Conservation (phyloP, 345 rosid genomes). For the Erysimum cheiranthoides region DNA sequence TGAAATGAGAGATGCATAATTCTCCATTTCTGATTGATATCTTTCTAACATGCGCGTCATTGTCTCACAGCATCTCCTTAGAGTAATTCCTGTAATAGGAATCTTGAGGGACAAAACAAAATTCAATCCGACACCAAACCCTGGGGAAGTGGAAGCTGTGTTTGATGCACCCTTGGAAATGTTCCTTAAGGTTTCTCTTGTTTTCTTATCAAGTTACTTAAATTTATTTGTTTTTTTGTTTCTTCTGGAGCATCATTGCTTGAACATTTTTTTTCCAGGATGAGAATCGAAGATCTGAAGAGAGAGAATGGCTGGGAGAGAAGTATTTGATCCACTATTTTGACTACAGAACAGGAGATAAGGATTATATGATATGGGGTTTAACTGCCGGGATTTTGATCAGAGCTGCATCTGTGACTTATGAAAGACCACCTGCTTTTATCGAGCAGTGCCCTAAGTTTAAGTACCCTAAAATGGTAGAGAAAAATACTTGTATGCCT, state of each 20-base stretch:
- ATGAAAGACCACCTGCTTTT: constrained; percentile 63
- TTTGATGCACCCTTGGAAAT: constrained; percentile 95
- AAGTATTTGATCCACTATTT: constrained; percentile 68
- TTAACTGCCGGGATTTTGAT: constrained; percentile 78
- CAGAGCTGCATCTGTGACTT: constrained; percentile 74
- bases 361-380: constrained; percentile 69
- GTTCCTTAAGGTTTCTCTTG: constrained; percentile 74
- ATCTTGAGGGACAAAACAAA: constrained; percentile 59
- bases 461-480: constrained; percentile 57
- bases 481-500: constrained; percentile 48
- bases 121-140: constrained; percentile 73
- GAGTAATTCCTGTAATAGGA: constrained; percentile 89
- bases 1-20: not conserved
- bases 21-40: too few species aligned
- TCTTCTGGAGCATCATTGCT: constrained; percentile 17
- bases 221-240: not conserved
- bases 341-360: constrained; percentile 57
- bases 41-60: too few species aligned
- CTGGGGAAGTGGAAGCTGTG: constrained; percentile 84
- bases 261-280: constrained; percentile 52
- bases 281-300: constrained; percentile 71
- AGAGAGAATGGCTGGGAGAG: constrained; percentile 74
- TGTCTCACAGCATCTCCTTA: constrained; percentile 78
- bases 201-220: constrained; percentile 28
- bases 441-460: constrained; percentile 68